Base-by-base conservation (phyloP, 1,139 yeast species). In the Hyphopichia pseudoburtonii region DNA sequence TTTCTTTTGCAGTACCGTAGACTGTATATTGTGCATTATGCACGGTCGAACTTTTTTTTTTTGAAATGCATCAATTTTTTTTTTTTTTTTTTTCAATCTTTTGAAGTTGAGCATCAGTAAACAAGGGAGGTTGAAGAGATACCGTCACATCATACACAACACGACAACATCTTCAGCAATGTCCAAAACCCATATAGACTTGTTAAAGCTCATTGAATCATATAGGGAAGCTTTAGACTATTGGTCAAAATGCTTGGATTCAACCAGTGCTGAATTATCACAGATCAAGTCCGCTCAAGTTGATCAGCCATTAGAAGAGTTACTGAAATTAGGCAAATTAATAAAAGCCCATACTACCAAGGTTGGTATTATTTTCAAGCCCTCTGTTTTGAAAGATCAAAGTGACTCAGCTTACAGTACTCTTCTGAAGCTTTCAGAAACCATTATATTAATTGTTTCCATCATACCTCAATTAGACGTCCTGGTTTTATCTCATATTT, bases 261-360 rank as follows among this genome's bases (percentile, higher is more conserved):
- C 41, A n/a, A 23, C 43, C 2, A 32, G 34, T 18, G 34, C 32
- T 1, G 31, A 29, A 3, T 11, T 35, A 10, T 35, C 48, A 2
- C 32, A 54, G 17, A 50, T 65, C 32, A 51, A 60, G 37, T 46
- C 74, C 2, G 58, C 79, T 8, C 52, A 59, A 22, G 70, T 76
- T 3, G 51, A 48, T 5, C 51, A 64, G 11, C 83, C 88, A 10
- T 51, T 77, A 17, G 66, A 62, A 12, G 95, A 86, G 48, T 53
- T 86, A 19, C 57, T 54, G 9, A 87, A 86, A 52, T 57, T 84
- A 11, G 58, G 78, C 24, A 68, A 74, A 40, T 63, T 87, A 31
- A 66, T 83, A n/a, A 80, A 73, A 56, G 92, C 95, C 1, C 90
- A 86, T 55, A 70, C 84, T 2, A 86, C 95, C 3, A 86, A 86